Conservation (phyloP, 257 asterid genomes). For the Leonotis leonurus region DNA sequence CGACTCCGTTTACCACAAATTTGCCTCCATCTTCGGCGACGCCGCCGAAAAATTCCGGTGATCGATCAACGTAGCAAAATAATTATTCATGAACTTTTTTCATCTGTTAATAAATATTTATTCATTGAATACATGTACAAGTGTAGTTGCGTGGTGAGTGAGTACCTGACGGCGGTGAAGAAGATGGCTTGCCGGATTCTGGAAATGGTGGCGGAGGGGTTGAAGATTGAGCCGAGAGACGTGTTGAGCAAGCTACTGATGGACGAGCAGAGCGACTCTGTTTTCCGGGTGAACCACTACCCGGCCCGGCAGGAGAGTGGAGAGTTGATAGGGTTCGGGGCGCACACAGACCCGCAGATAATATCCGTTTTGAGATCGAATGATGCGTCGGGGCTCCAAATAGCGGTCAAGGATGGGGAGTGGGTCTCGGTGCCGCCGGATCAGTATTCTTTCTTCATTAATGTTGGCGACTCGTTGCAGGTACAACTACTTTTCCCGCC, state of each 20-base stretch:
- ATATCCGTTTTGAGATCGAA: conserved; percentile 76
- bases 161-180: conserved; percentile 38
- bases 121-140: background rate
- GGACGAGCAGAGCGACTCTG: conserved; percentile 59
- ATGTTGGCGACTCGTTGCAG: conserved; percentile 84
- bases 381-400: conserved; percentile 68
- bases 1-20: conserved; percentile 31
- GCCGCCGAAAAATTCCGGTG: conserved; percentile 49
- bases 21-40: conserved; percentile 46
- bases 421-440: conserved; percentile 81
- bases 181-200: conserved; percentile 54
- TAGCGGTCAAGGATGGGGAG: conserved; percentile 47
- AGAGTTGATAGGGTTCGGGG: conserved; percentile 64
- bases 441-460: conserved; percentile 63
- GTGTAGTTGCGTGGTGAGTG: conserved; percentile 31
- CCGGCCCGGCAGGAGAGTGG: conserved; percentile 48
- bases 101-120: too few relatives aligned
- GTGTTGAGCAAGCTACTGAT: conserved; percentile 42
- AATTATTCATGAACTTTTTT: background rate
- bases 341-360: conserved; percentile 85
- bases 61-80: too few relatives aligned
- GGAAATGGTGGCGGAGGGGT: conserved; percentile 51
- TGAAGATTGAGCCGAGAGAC: conserved; percentile 34
- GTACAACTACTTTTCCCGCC: conserved; percentile 23
- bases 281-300: conserved; percentile 57